Evolutionary conservation across 768 basidiomycete species (phyloP).

Genomic region (Tubosaeta sp.): DNA sequence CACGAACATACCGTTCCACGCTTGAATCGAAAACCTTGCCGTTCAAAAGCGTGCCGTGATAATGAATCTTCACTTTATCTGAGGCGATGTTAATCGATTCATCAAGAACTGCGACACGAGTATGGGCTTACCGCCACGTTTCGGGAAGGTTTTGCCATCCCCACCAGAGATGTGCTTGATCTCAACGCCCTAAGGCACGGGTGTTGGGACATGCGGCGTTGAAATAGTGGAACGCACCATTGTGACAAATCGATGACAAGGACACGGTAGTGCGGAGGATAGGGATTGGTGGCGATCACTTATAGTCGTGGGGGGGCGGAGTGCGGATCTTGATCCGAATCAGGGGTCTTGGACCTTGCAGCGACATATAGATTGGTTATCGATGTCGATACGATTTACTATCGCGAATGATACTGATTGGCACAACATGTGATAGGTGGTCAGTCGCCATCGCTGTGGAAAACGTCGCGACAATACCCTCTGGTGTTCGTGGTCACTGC

Average conservation of each 20-base stretch:
- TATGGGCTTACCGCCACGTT: slow-evolving; percentile 57
- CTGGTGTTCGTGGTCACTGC: neutral
- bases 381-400: slow-evolving; percentile 25
- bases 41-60: slow-evolving; percentile 65
- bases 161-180: slow-evolving; percentile 57
- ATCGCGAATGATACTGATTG: slow-evolving; percentile 13
- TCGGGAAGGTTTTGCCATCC: slow-evolving; percentile 62
- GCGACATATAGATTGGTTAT: slow-evolving; percentile 23
- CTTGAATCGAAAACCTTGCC: slow-evolving; percentile 74
- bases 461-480: slow-evolving; percentile 3
- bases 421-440: slow-evolving; percentile 8
- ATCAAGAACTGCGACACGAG: slow-evolving; percentile 7
- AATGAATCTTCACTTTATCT: slow-evolving; percentile 78
- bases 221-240: slow-evolving; percentile 24
- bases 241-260: slow-evolving; percentile 28
- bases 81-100: slow-evolving; percentile 24
- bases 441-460: slow-evolving; percentile 10
- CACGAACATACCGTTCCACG: slow-evolving; percentile 54
- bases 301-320: slow-evolving; percentile 48
- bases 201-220: neutral
- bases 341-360: slow-evolving; percentile 22
- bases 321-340: slow-evolving; percentile 77
- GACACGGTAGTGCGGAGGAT: slow-evolving; percentile 22
- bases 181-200: slow-evolving; percentile 57
- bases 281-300: slow-evolving; percentile 30